Base-by-base conservation (phyloP, 2,329 filamentous ascomycete species). In the Fusarium marasasianum region DNA sequence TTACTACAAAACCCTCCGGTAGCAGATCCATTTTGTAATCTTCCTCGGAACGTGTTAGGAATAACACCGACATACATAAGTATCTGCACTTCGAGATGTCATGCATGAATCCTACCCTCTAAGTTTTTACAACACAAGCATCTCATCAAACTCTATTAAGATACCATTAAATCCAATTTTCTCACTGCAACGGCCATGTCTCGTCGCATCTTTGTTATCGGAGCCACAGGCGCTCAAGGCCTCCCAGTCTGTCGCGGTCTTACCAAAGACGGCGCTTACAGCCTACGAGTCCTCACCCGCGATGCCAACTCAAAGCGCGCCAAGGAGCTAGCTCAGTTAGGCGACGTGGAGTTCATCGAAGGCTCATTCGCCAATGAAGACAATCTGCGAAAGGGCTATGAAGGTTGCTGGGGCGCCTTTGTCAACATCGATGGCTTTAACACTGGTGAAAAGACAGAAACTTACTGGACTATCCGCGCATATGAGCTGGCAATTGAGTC, bases 361-460 rank as follows among this genome's bases (percentile, higher is more conserved):
- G 70, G 70, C 0, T 58, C 59, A 2, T 72, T 72, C 18, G 67
- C 70, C 4, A 68, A 45, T 0, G 67, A 72, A 8, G 59, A 55
- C 1, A 57, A 63, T 2, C 59, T 72, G 0, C 67, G 70, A 7
- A 44, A 55, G 6, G 67, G 67, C 0, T 71, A 62, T 11, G 24
- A 17, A 7, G 67, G 63, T 0, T 66, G 67, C 3, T 63, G 54
- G 41, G 64, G 64, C 6, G 67, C 67, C 1, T 71, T 72, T 4
- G 35, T 72, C 41, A 72, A 72, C 11, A 72, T 72, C 1, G 67
- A 72, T 0, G 67, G 70, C 0, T 71, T 68, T 38, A 71, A 72
- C 3, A 62, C 41, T 6, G 70, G 67, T 17, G 70, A 74, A 20
- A 74, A 73, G 45, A 73, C 72, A 2, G 72, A 74, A 2, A 73